These are phyloP conservation scores for Breviolum minutum DNA, from an alignment of 73 alveolate genomes.

Conservation along the genomic window DNA sequence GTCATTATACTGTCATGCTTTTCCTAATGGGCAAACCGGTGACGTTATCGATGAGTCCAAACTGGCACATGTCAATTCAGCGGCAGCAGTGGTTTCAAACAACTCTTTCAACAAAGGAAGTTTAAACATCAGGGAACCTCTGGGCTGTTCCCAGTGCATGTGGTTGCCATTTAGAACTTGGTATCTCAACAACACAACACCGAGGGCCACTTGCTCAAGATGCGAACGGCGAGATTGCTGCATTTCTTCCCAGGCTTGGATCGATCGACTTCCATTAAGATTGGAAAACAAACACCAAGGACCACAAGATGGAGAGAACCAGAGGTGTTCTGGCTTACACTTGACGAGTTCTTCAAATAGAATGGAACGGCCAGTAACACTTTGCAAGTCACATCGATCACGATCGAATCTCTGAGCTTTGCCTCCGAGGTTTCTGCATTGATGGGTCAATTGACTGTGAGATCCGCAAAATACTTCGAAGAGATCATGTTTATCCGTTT, in stretches of 20 bases:
- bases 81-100: neutral
- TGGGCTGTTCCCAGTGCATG: neutral
- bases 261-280: neutral
- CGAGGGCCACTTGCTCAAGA: neutral
- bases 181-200: neutral
- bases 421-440: neutral
- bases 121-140: neutral
- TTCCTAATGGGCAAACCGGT: neutral
- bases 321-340: neutral
- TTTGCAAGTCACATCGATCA: neutral
- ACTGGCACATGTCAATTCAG: neutral
- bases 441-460: neutral
- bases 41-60: neutral
- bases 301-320: constrained; percentile 13
- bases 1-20: neutral
- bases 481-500: neutral
- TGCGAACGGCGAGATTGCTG: neutral
- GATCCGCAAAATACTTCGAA: neutral
- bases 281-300: neutral
- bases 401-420: neutral
- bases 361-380: neutral
- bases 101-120: neutral
- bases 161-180: neutral
- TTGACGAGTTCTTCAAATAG: neutral
- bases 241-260: neutral